phyloP scores from a whole-genome alignment of 2,329 filamentous ascomycete genomes.

The Hypoxylon sp. region DNA sequence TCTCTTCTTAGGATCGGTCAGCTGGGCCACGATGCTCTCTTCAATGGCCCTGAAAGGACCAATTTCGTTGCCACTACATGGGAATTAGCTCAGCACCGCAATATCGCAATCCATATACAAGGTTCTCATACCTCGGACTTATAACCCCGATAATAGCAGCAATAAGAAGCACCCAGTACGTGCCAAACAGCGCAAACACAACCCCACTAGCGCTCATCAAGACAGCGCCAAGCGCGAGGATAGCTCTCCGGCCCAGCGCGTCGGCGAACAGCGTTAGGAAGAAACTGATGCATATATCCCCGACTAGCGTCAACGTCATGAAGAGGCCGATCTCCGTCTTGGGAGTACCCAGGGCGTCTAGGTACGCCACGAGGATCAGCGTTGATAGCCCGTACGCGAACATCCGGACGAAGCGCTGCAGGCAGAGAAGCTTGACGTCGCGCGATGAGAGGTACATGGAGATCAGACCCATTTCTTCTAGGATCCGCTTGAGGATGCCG shows the following conservation, averaged over 20 bases:
- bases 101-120: too few relatives aligned
- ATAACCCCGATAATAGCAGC: conserved; percentile 73
- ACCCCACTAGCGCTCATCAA: conserved; percentile 69
- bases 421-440: conserved; percentile 70
- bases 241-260: conserved; percentile 64
- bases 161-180: conserved; percentile 69
- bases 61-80: conserved; percentile 71
- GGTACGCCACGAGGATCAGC: conserved; percentile 69
- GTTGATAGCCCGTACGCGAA: conserved; percentile 73
- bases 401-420: conserved; percentile 71
- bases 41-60: conserved; percentile 73
- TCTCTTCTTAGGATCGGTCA: conserved; percentile 61
- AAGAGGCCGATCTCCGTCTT: conserved; percentile 70
- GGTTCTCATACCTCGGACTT: conserved; percentile 61
- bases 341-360: conserved; percentile 64
- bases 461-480: conserved; percentile 60
- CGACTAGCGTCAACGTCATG: conserved; percentile 73
- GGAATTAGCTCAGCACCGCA: background rate
- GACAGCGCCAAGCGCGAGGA: conserved; percentile 66
- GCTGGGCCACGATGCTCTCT: conserved; percentile 70
- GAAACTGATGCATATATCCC: conserved; percentile 71
- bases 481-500: conserved; percentile 28
- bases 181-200: conserved; percentile 65
- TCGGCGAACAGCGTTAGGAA: conserved; percentile 71
- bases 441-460: conserved; percentile 57